Base-by-base conservation (phyloP, 768 basidiomycete genomes). In the Boletus edulis region DNA sequence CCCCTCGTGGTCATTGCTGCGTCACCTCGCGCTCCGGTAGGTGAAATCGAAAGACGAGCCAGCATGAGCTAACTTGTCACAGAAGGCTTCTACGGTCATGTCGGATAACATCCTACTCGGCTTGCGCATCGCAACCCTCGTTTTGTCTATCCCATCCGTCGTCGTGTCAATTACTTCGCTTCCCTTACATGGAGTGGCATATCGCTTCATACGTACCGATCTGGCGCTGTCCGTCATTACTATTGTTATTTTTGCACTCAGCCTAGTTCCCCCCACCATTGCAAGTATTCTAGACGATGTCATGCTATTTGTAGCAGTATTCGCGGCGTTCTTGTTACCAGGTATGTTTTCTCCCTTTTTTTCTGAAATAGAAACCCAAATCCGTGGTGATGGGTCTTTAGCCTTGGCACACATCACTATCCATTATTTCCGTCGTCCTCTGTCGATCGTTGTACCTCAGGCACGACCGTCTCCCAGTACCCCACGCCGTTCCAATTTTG, bases 341-440 rank as follows among this genome's bases (percentile, higher is more conserved):
- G 82, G 84, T 81, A 62, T 47, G 75, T 54, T 2, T 6, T 45
- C 22, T 45, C 9, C 27, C 40, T 31, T n/a, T 1, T 54, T 14
- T 1, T 48, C 38, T 18, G 18, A 38, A 29, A 41, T 8, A 12
- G 15, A 24, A 34, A 31, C 24, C 32, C 44, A 46, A 52, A 35
- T 7, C 42, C 29, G 29, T 52, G 31, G 15, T 49, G 42, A 18
- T 39, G 42, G 17, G 18, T 24, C 46, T 35, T 47, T 66, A 81
- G 88, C 91, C 15, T 64, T 92, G 46, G 72, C 90, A 51, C 93
- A 95, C 72, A 83, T 96, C 60, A 79, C 80, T 27, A 83, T 85
- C 5, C 94, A 96, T 73, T 85, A 91, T 66, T 86, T 97, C 73
- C 84, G 85, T 54, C 83, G 85, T 3, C 94, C 94, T 2, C 76